Percentiles rank a stretch among this genome's conserved stretches.
Evolutionary conservation across 2,329 filamentous ascomycete species (phyloP).

Genomic region (Neopestalotiopsis sp.): DNA sequence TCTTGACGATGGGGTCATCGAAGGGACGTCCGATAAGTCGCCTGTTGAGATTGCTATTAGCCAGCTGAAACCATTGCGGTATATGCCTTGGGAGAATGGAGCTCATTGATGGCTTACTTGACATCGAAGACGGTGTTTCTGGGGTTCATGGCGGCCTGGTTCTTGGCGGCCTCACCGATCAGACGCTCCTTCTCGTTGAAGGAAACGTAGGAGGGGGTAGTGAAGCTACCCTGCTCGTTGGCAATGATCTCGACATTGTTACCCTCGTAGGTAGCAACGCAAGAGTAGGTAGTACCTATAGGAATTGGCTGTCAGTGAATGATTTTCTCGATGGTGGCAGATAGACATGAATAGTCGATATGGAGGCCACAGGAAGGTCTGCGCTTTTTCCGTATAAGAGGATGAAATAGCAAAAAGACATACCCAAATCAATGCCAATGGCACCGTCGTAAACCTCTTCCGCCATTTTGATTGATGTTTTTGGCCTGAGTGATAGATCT

Average conservation of each 20-base stretch:
- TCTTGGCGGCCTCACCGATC: conserved; percentile 99
- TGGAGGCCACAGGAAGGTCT: not conserved
- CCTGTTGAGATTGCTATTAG: conserved; percentile 53
- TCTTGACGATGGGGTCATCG: conserved; percentile 96
- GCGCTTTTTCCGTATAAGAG: conserved; percentile 15
- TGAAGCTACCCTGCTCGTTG: conserved; percentile 99
- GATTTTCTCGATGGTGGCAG: conserved; percentile 15
- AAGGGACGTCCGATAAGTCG: conserved; percentile 96
- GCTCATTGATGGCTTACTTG: conserved; percentile 69
- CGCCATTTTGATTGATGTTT: conserved; percentile 71
- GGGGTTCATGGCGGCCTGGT: conserved; percentile 99
- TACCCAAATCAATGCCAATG: conserved; percentile 99
- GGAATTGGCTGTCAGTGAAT: conserved; percentile 27
- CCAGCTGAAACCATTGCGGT: conserved; percentile 7
- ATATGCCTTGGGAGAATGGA: not conserved
- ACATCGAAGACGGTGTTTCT: conserved; percentile 98
- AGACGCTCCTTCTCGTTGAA: conserved; percentile 99
- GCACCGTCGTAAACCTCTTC: conserved; percentile 99
- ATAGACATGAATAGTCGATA: not conserved
- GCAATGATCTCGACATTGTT: conserved; percentile 99
- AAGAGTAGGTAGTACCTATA: conserved; percentile 98
- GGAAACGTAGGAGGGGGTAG: conserved; percentile 97
- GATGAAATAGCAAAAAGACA: conserved; percentile 40
- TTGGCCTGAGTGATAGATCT: conserved; percentile 33
- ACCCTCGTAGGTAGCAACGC: conserved; percentile 99